Percentiles rank a stretch among this genome's conserved stretches.
Conservation (phyloP, 805 yeast species). For the Vanderwaltozyma verrucispora region DNA sequence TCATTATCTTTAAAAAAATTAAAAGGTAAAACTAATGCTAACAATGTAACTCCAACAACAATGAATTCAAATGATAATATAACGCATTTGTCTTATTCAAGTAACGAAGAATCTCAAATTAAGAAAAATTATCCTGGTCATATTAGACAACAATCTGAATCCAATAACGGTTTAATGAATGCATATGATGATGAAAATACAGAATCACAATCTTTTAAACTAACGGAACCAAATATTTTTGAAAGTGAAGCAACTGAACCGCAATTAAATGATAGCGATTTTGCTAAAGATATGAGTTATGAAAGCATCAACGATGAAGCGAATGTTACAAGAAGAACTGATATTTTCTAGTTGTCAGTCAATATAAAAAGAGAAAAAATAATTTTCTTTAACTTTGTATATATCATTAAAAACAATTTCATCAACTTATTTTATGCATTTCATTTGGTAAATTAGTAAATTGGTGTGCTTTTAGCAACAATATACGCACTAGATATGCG, state of each 20-base stretch:
- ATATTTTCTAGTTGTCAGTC: constrained; percentile 4
- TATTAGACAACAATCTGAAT: constrained; percentile 21
- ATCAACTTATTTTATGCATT: too few relatives aligned
- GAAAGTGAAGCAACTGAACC: constrained; percentile 4
- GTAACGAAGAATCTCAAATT: neutral
- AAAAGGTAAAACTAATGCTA: constrained; percentile 1
- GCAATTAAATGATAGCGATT: constrained; percentile 1
- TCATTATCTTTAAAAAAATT: constrained; percentile 11
- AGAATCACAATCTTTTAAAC: constrained; percentile 3
- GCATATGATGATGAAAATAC: constrained; percentile 14
- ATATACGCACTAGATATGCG: too few relatives aligned
- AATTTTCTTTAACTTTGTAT: too few relatives aligned
- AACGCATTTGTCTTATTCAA: constrained; percentile 4
- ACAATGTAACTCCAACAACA: neutral
- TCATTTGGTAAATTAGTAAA: too few relatives aligned
- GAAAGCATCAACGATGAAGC: constrained; percentile 10
- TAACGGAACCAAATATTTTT: constrained; percentile 7
- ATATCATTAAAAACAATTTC: too few relatives aligned
- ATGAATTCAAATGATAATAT: constrained; percentile 1
- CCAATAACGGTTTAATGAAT: constrained; percentile 22
- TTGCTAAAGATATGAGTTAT: constrained; percentile 15
- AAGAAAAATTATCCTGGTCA: constrained; percentile 20
- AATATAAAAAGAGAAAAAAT: too few relatives aligned
- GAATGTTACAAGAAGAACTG: constrained; percentile 8
- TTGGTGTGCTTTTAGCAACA: too few relatives aligned